phyloP scores from a whole-genome alignment of 164 flowering plant species.

The Hamamelis virginiana region DNA sequence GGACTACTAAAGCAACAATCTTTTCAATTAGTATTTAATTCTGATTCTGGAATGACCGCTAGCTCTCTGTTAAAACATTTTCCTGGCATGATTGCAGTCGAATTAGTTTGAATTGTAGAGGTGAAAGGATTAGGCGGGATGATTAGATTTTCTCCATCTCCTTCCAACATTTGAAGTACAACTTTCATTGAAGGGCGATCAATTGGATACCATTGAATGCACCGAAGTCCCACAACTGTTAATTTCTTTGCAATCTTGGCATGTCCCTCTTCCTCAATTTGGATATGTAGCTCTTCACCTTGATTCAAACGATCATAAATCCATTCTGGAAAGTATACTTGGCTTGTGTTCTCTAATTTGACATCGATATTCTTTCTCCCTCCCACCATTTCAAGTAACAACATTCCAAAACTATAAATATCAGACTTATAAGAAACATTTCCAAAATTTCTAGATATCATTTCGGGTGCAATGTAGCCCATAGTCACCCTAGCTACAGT shows the following conservation, averaged over 20 bases:
- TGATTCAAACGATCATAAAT: conserved; percentile 24
- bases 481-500: conserved; percentile 22
- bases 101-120: neutral
- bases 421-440: conserved; percentile 18
- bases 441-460: conserved; percentile 24
- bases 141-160: conserved; percentile 14
- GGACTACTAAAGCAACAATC: too few species aligned
- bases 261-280: conserved; percentile 21
- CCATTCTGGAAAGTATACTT: conserved; percentile 34
- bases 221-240: conserved; percentile 27
- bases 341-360: conserved; percentile 5
- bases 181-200: conserved; percentile 29
- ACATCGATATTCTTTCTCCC: conserved; percentile 8
- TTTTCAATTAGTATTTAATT: neutral
- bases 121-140: conserved; percentile 23
- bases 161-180: conserved; percentile 24
- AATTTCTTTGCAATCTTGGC: conserved; percentile 22
- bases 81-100: neutral
- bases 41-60: conserved; percentile 2
- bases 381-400: conserved; percentile 29
- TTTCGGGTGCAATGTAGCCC: conserved; percentile 29
- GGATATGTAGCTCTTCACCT: conserved; percentile 18
- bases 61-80: neutral
- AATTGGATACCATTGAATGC: conserved; percentile 24
- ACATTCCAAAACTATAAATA: conserved; percentile 32